Base-by-base conservation (phyloP, 148 eudicot genomes). In the Salicornia ramosissima region DNA sequence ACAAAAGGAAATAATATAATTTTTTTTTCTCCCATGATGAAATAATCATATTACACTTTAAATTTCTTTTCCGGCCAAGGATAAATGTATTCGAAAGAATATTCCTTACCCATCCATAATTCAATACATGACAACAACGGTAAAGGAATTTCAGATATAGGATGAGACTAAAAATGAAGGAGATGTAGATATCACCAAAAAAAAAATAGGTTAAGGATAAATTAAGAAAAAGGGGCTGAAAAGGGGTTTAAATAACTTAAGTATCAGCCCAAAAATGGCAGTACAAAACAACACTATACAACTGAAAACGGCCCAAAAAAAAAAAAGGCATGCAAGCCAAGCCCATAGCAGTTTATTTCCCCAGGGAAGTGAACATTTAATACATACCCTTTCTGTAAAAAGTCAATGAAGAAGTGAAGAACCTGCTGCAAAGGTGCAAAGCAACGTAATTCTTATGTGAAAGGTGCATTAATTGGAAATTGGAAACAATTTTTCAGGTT, bases 61-160 rank as follows among this genome's bases (percentile, higher is more conserved):
- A 61, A 36, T 11, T 39, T 36, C 18, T 21, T 59, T 22, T 26
- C 21, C 39, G n/a, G 28, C 26, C 6, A 61, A 36, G 28, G 36
- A 61, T 19, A 36, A 34, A 34, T 13, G 28, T 10, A 36, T 24
- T 10, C 0, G 26, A 36, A 19, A 39, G 15, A 14, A 16, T 16
- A 31, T 6, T 61, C 8, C 65, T 30, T 42, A 62, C 74, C 56
- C 18, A 62, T 29, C 24, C 51, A 51, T 51, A 51, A 46, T 18
- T 13, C 8, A 57, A 54, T 55, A 16, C 53, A 67, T 49, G 70
- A 24, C 72, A 7, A 15, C 5, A 9, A 62, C 15, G 26, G 15
- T 42, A 16, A 56, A 10, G 61, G 60, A 63, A 58, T n/a, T 52
- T 42, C 53, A 70, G 18, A 64, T 57, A 65, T 53, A 46, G 56